Conservation (phyloP, 164 flowering plant genomes). For the Tinospora cordifolia region DNA sequence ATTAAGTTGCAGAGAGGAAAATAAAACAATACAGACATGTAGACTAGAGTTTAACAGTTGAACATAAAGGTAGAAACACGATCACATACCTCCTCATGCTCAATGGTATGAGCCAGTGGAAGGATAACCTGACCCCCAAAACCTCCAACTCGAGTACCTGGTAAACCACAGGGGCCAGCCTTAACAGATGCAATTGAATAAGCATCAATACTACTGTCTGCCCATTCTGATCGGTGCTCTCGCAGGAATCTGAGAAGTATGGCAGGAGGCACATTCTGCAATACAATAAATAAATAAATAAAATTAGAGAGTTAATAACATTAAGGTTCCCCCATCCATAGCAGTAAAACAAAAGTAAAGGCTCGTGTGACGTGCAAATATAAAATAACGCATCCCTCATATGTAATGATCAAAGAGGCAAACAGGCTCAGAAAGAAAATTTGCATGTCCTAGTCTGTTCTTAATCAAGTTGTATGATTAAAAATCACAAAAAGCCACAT, state of each 20-base stretch:
- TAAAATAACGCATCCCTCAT: no score
- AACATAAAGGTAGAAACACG: background rate
- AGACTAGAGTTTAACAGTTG: no score
- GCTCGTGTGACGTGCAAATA: no score
- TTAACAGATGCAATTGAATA: conserved; percentile 72
- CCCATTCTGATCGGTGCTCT: conserved; percentile 98
- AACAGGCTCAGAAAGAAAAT: no score
- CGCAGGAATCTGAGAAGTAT: conserved; percentile 76
- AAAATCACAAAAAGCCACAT: no score
- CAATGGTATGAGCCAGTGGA: conserved; percentile 91
- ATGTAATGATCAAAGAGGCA: no score
- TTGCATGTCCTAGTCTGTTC: no score
- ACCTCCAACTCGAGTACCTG: no score
- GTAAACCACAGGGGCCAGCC: conserved; percentile 59
- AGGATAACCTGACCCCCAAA: conserved; percentile 73
- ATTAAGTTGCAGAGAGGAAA: background rate
- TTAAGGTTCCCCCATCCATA: no score
- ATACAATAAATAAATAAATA: background rate
- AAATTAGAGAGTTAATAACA: background rate
- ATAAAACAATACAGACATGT: background rate
- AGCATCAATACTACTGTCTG: conserved; percentile 81
- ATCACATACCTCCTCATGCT: conserved; percentile 67
- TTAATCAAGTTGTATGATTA: no score
- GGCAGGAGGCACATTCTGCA: conserved; percentile 81
- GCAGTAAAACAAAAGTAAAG: no score